Conservation (phyloP, 2,329 filamentous ascomycete genomes). For the Apiospora pterosperma region DNA sequence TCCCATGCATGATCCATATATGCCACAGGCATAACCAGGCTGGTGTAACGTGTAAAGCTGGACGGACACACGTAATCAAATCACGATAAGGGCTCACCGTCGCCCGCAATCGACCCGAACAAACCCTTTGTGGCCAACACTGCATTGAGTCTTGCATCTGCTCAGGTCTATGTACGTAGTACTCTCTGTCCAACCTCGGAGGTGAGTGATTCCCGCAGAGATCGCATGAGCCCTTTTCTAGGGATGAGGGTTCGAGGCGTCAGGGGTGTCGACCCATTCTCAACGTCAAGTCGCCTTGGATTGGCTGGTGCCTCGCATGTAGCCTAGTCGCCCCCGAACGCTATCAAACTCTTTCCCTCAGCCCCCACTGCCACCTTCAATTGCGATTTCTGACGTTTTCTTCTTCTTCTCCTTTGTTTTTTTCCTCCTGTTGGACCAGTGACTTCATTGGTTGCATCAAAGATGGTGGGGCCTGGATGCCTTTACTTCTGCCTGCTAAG, state of each 20-base stretch:
- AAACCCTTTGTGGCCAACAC: not conserved
- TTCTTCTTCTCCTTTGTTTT: too few relatives aligned
- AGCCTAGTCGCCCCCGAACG: not conserved
- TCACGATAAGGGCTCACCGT: not conserved
- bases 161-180: too few relatives aligned
- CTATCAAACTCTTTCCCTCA: constrained; percentile 1
- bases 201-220: not conserved
- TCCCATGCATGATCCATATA: not conserved
- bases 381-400: constrained; percentile 2
- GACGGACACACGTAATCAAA: not conserved
- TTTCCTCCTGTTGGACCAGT: too few relatives aligned
- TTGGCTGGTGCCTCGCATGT: not conserved
- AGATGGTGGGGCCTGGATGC: too few relatives aligned
- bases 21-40: not conserved
- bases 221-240: not conserved
- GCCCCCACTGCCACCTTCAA: not conserved
- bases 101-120: not conserved
- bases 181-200: not conserved
- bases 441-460: too few relatives aligned
- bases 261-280: not conserved
- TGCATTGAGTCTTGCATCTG: not conserved
- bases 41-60: not conserved
- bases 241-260: not conserved
- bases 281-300: not conserved
- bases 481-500: too few relatives aligned